Conservation (phyloP, 768 basidiomycete genomes). For the Calocybe cyanea region DNA sequence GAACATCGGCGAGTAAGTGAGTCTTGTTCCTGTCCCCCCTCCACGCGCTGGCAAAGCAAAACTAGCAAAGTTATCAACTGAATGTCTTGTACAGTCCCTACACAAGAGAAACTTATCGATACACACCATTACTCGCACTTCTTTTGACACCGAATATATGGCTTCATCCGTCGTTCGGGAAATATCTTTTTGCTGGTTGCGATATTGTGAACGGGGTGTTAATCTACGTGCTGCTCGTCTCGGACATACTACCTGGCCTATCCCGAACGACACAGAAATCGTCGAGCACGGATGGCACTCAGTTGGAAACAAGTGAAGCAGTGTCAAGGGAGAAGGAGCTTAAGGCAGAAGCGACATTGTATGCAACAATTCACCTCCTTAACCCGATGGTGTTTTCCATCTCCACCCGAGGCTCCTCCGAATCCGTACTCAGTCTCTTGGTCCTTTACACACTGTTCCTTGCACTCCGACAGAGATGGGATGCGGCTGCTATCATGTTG, state of each 20-base stretch:
- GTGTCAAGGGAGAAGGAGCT: not conserved
- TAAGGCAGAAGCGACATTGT: slow-evolving; percentile 42
- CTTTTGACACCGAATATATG: slow-evolving; percentile 77
- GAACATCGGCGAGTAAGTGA: slow-evolving; percentile 72
- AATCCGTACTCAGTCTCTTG: slow-evolving; percentile 77
- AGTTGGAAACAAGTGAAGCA: not conserved
- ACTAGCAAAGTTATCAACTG: slow-evolving; percentile 11
- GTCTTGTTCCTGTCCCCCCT: slow-evolving; percentile 12
- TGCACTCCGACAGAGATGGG: slow-evolving; percentile 57
- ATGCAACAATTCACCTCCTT: slow-evolving; percentile 73
- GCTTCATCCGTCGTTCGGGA: slow-evolving; percentile 85
- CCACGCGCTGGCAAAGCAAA: too few species aligned
- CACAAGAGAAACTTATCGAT: slow-evolving; percentile 87
- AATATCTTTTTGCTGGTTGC: slow-evolving; percentile 80
- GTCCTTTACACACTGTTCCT: slow-evolving; percentile 68
- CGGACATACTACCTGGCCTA: slow-evolving; percentile 38
- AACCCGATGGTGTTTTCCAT: slow-evolving; percentile 96
- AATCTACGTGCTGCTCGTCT: slow-evolving; percentile 59
- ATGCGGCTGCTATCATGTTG: slow-evolving; percentile 63
- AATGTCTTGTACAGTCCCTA: slow-evolving; percentile 66
- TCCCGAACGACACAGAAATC: not conserved
- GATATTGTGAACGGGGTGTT: slow-evolving; percentile 79
- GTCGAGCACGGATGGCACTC: not conserved
- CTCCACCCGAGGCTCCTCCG: slow-evolving; percentile 95
- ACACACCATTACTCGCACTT: slow-evolving; percentile 89